Evolutionary conservation across 2,329 filamentous ascomycete species (phyloP).

Genomic region (Dactylella cylindrospora): DNA sequence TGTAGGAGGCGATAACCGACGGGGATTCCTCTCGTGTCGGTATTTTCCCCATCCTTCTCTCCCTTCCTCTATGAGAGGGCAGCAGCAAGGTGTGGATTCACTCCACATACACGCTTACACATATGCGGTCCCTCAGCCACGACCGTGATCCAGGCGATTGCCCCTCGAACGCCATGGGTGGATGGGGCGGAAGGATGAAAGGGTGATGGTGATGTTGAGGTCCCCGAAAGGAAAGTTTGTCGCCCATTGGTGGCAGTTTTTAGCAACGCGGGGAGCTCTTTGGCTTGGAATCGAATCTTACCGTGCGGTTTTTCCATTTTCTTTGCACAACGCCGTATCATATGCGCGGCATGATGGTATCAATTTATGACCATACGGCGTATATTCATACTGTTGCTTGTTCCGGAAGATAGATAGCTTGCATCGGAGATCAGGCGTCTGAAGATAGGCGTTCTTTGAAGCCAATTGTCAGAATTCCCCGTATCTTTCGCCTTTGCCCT

Average conservation of each 20-base stretch:
- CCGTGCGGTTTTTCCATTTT: conserved; percentile 13
- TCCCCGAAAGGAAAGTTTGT: conserved; percentile 43
- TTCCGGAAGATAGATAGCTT: conserved; percentile 23
- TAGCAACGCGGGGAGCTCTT: conserved; percentile 21
- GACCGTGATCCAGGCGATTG: conserved; percentile 11
- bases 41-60: too few species aligned
- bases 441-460: background rate
- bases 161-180: conserved; percentile 22
- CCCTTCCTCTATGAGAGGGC: too few species aligned
- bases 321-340: too few species aligned
- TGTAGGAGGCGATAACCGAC: too few species aligned
- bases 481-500: too few species aligned
- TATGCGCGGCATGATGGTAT: too few species aligned
- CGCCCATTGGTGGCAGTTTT: conserved; percentile 14
- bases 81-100: too few species aligned
- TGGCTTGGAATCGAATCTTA: conserved; percentile 29
- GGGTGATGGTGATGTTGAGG: conserved; percentile 29
- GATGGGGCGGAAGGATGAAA: conserved; percentile 10
- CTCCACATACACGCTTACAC: too few species aligned
- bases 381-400: conserved; percentile 19
- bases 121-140: conserved; percentile 27
- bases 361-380: conserved; percentile 8
- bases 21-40: too few species aligned
- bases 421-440: background rate
- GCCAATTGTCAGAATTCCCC: background rate